Base-by-base conservation (phyloP, 2,329 filamentous ascomycete species). In the Penicillium fuscoglaucum region DNA sequence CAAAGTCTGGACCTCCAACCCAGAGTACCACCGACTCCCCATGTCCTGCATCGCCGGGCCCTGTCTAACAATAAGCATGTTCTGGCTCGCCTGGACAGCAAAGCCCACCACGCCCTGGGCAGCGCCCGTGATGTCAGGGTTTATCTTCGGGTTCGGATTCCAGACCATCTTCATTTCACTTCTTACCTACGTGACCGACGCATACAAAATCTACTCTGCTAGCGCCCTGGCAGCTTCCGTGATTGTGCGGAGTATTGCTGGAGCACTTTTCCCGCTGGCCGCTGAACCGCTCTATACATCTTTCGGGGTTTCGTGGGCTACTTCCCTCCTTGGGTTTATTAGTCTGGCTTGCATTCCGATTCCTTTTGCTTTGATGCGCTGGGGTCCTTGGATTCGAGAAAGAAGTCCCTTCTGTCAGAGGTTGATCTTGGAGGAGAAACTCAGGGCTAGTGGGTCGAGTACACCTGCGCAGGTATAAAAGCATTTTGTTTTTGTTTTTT, bases 21-120 rank as follows among this genome's bases (percentile, higher is more conserved):
- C 69, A 83, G 71, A 93, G 69, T 87, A 85, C 68, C 83, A 87
- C 6, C 84, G 90, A 1, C 79, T 93, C 0, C 90, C 90, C 0
- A 78, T 93, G 2, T 89, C 88, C 5, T 89, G 85, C 68, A 66
- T 90, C 19, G 89, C 88, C 1, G 88, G 89, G 0, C 88, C 89
- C 0, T 76, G 89, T 43, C 82, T 86, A 1, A 80, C 84, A 33
- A 78, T 68, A 45, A 68, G 66, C 24, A 61, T 72, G 13, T 89
- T 62, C 71, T 85, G 59, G 87, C 80, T 89, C 17, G 87, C 84
- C 21, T 89, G 83, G 82, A 81, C 83, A 1, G 78, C 85, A 1
- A 76, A 74, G 6, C 57, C 72, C 0, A 72, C 70, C 7, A 72
- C 85, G 7, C 76, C 80, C 49, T 87, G 84, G 69, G 79, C 80